Evolutionary conservation across 2,329 filamentous ascomycete species (phyloP).

Genomic region (Alternaria tenuissima): DNA sequence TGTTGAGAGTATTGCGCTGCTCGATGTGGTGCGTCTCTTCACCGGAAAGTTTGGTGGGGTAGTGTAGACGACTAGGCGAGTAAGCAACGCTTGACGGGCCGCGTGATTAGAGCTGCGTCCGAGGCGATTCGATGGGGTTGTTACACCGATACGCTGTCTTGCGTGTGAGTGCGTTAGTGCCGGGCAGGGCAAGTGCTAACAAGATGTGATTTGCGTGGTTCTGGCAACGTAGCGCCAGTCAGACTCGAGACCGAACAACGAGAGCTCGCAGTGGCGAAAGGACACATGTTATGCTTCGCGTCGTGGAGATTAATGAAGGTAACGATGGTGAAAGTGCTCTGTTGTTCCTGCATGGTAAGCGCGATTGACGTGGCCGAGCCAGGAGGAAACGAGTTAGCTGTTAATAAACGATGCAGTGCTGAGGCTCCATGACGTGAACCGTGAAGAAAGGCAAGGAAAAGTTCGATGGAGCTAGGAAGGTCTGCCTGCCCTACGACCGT

Average conservation of each 20-base stretch:
- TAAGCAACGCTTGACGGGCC: conserved; percentile 32
- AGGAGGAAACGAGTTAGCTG: conserved; percentile 26
- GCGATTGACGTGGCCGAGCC: conserved; percentile 47
- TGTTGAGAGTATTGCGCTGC: conserved; percentile 18
- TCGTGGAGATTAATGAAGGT: conserved; percentile 38
- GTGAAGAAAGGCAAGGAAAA: conserved; percentile 17
- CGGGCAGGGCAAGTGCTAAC: conserved; percentile 30
- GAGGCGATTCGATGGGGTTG: conserved; percentile 33
- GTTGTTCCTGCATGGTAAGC: conserved; percentile 49
- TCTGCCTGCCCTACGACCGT: conserved; percentile 30
- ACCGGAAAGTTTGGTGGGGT: conserved; percentile 36
- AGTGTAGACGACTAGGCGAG: conserved; percentile 21
- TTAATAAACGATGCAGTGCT: conserved; percentile 13
- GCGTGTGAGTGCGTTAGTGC: conserved; percentile 35
- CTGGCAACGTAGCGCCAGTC: conserved; percentile 25
- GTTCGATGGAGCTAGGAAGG: conserved; percentile 23
- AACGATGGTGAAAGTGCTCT: conserved; percentile 33
- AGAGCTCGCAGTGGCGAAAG: conserved; percentile 34
- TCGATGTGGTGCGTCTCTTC: conserved; percentile 33
- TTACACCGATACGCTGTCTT: conserved; percentile 48
- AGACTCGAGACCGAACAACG: conserved; percentile 25
- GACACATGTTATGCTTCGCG: conserved; percentile 39
- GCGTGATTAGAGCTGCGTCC: conserved; percentile 31
- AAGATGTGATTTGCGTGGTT: conserved; percentile 33
- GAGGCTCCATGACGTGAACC: conserved; percentile 28